These are phyloP conservation scores for Polymyxa betae DNA, from an alignment of 208 protist species.

Conservation along the genomic window DNA sequence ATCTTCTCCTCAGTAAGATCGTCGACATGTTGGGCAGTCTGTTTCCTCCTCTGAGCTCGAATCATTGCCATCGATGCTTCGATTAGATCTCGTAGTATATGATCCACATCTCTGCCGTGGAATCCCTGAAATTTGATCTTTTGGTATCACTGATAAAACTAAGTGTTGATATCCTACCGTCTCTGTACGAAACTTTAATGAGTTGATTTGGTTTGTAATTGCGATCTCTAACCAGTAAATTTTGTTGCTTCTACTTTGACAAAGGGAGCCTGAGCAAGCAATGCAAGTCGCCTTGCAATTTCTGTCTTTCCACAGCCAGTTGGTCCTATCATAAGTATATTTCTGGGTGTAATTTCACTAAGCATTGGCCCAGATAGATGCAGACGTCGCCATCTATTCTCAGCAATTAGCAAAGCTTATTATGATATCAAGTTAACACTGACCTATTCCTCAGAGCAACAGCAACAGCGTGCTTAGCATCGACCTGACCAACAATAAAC, in stretches of 20 bases:
- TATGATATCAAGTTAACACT: slow-evolving; percentile 8
- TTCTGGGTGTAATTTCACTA: slow-evolving; percentile 74
- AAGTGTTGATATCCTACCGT: neutral
- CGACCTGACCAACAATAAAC: slow-evolving; percentile 92
- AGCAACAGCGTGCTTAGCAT: slow-evolving; percentile 91
- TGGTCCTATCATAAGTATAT: slow-evolving; percentile 80
- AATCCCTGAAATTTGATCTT: slow-evolving; percentile 70
- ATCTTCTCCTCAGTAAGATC: slow-evolving; percentile 56
- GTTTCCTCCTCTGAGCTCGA: slow-evolving; percentile 22
- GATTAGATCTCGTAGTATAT: slow-evolving; percentile 83
- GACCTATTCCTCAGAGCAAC: slow-evolving; percentile 90
- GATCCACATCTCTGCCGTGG: slow-evolving; percentile 92
- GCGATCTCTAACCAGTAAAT: slow-evolving; percentile 90
- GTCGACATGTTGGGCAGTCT: neutral
- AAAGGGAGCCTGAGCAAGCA: slow-evolving; percentile 93
- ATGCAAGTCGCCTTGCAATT: slow-evolving; percentile 92
- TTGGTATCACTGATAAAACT: neutral
- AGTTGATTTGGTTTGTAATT: neutral
- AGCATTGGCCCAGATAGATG: slow-evolving; percentile 57
- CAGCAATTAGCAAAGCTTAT: slow-evolving; percentile 28
- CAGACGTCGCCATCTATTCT: slow-evolving; percentile 62
- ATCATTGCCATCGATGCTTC: slow-evolving; percentile 57
- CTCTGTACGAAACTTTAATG: neutral
- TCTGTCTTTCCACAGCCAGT: slow-evolving; percentile 82
- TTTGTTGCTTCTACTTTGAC: slow-evolving; percentile 98